Evolutionary conservation across 2,329 filamentous ascomycete species (phyloP).

Genomic region (Samsoniella hepiali): DNA sequence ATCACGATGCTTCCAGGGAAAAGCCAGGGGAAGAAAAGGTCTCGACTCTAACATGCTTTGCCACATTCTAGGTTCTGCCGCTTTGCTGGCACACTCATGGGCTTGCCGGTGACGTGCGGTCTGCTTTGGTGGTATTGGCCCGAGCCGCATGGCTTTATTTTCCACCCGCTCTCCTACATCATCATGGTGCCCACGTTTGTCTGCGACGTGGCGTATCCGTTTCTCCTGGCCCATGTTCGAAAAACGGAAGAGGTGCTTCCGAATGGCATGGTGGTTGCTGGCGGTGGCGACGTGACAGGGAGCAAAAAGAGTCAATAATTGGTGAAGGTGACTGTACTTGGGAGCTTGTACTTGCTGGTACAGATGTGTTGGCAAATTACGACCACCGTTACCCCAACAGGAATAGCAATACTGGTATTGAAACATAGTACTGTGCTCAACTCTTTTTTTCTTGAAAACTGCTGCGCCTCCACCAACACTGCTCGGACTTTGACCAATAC

Average conservation of each 20-base stretch:
- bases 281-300: background rate
- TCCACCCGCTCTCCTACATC: conserved; percentile 41
- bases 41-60: background rate
- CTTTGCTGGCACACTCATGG: conserved; percentile 40
- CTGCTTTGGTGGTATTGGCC: conserved; percentile 51
- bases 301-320: conserved; percentile 1
- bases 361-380: background rate
- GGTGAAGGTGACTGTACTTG: background rate
- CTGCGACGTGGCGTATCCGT: conserved; percentile 45
- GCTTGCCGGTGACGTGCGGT: conserved; percentile 37
- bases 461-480: conserved; percentile 3
- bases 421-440: background rate
- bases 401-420: background rate
- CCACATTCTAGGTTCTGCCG: conserved; percentile 39
- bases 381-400: background rate
- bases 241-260: conserved; percentile 37
- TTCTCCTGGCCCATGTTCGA: conserved; percentile 39
- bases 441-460: background rate
- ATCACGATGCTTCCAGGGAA: background rate
- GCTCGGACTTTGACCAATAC: background rate
- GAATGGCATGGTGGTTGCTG: conserved; percentile 36
- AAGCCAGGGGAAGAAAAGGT: background rate
- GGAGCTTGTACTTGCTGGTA: too few species aligned
- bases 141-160: conserved; percentile 47
- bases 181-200: conserved; percentile 38